Base-by-base conservation (phyloP, 1,284 basidiomycete genomes). In the Takashimella tepidaria region DNA sequence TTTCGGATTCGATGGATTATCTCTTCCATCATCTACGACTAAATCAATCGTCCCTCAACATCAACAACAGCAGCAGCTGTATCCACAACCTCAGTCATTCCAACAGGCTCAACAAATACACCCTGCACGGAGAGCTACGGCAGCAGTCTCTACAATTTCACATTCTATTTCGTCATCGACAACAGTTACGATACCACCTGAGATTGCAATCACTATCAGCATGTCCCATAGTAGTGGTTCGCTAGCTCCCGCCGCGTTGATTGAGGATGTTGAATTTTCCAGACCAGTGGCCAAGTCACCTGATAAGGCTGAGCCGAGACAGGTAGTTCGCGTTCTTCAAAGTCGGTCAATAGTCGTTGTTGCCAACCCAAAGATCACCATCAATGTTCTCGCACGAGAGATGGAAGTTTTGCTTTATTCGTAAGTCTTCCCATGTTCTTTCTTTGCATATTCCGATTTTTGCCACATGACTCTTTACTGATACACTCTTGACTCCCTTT, bases 351-450 rank as follows among this genome's bases (percentile, higher is more conserved):
- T 53, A 27, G 47, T 61, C 21, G 53, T 70, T 54, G 47, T 53
- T 11, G 60, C 62, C 4, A 67, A 72, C 44, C 49, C 56, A 13
- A 55, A 49, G 25, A 43, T 62, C 19, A 56, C 60, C 3, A 57
- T 64, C 27, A 53, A 50, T 23, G 51, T 54, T 42, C 55, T 68
- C 31, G 56, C 60, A 4, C 53, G 59, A 4, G 69, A 73, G 45
- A 60, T 74, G 40, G 64, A 68, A 48, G 48, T 61, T 16, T 57
- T 70, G 10, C 59, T 72, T 2, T 54, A 56, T 19, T 45, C 57
- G 57, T 67, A 41, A 61, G 67, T 63, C 16, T 13, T 3, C n/a
- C n/a, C n/a, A n/a, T n/a, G n/a, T n/a, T n/a, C 31, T 37, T 37
- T 37, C 31, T 8, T 37, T 37, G 16, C 31, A 8, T 37, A 8